phyloP scores from a whole-genome alignment of 2,329 filamentous ascomycete genomes.

The Blumeriella jaapii region DNA sequence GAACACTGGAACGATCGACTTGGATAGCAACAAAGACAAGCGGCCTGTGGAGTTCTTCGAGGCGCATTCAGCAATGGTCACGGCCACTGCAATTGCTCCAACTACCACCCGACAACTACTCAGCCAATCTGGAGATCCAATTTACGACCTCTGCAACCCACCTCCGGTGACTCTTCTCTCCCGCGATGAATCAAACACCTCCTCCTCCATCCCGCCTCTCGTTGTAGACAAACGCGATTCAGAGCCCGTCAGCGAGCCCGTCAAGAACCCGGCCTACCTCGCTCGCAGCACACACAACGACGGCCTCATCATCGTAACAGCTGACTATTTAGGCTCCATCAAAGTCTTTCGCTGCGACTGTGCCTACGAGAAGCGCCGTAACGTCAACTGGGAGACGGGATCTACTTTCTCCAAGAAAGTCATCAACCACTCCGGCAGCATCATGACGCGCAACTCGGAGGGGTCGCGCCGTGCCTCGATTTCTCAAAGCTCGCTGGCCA shows the following conservation, averaged over 20 bases:
- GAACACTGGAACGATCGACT: slow-evolving; percentile 51
- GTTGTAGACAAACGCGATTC: slow-evolving; percentile 20
- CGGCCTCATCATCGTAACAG: slow-evolving; percentile 86
- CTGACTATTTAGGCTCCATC: slow-evolving; percentile 77
- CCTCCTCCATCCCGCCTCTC: slow-evolving; percentile 29
- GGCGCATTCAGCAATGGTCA: slow-evolving; percentile 80
- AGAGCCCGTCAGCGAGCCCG: slow-evolving; percentile 29
- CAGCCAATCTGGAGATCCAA: slow-evolving; percentile 63
- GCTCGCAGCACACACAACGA: slow-evolving; percentile 63
- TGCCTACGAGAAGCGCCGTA: slow-evolving; percentile 65
- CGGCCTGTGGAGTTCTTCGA: slow-evolving; percentile 81
- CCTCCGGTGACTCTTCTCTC: slow-evolving; percentile 76
- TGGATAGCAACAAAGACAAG: slow-evolving; percentile 59
- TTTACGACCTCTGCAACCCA: slow-evolving; percentile 95
- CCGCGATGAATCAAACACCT: slow-evolving; percentile 49
- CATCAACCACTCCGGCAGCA: slow-evolving; percentile 24
- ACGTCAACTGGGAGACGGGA: slow-evolving; percentile 66
- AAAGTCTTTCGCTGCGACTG: slow-evolving; percentile 88
- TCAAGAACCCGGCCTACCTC: slow-evolving; percentile 67
- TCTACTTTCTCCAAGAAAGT: slow-evolving; percentile 53
- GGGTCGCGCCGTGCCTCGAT: slow-evolving; percentile 33
- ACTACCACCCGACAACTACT: slow-evolving; percentile 66
- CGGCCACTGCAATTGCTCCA: slow-evolving; percentile 78
- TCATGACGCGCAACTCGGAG: slow-evolving; percentile 38
- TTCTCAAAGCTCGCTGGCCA: slow-evolving; percentile 23